Base-by-base conservation (phyloP, 2,329 filamentous ascomycete genomes). In the Sclerotinia sclerotiorum region DNA sequence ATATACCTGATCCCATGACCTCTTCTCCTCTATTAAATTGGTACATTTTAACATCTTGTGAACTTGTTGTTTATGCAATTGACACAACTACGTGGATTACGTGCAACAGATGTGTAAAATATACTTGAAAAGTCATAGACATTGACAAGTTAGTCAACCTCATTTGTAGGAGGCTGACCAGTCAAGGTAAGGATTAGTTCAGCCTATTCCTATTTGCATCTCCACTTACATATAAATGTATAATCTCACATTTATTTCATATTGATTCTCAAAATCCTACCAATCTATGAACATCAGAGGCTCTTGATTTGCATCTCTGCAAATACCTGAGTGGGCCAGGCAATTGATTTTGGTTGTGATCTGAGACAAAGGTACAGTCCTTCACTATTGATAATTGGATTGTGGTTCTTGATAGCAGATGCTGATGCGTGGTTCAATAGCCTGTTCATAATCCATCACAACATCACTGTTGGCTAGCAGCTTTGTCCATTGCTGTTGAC, bases 141-240 rank as follows among this genome's bases (percentile, higher is more conserved):
- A 19, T 49, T 49, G 42, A 35, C 6, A n/a, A 19, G n/a, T n/a
- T n/a, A n/a, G n/a, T n/a, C n/a, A n/a, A n/a, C n/a, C n/a, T 6
- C 35, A 27, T 35, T n/a, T 57, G 19, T 4, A 24, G 19, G 19
- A 49, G 29, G 44, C 44, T 49, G 21, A 15, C 19, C 29, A 35
- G 58, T 19, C 27, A n/a, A 35, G 44, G 58, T 35, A 61, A 61
- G 44, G 27, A 49, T 49, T 3, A 7, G 27, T 49, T 61, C 58
- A 61, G 58, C 58, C 44, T 19, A 19, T n/a, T 55, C 21, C 29
- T 55, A 29, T 55, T 55, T 54, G 24, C 51, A 19, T 54, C 27
- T 54, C 29, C 27, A 21, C 27, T 55, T 35, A 32, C 52, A 21
- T 17, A 48, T 27, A 48, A n/a, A n/a, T 49, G 8, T 15, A 32